Percentiles rank a stretch among this genome's conserved stretches.
Conservation (phyloP, 2,329 filamentous ascomycete genomes). For the Fusarium metavorans region DNA sequence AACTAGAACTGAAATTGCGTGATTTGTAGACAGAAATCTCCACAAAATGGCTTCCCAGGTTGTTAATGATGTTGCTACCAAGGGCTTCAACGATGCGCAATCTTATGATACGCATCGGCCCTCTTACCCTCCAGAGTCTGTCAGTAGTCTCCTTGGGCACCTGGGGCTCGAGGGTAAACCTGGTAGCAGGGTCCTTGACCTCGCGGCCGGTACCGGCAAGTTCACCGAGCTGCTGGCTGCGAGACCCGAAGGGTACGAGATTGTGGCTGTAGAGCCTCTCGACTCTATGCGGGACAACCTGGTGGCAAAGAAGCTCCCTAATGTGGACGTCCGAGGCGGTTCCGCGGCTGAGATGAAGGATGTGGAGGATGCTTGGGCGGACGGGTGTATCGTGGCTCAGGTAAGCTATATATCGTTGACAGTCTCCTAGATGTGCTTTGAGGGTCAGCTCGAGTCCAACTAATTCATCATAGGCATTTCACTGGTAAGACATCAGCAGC, state of each 20-base stretch:
- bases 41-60: slow-evolving; percentile 36
- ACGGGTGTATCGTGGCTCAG: slow-evolving; percentile 76
- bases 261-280: slow-evolving; percentile 75
- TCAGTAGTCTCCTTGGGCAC: slow-evolving; percentile 67
- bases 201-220: slow-evolving; percentile 78
- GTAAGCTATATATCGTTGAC: slow-evolving; percentile 55
- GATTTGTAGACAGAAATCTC: slow-evolving; percentile 1
- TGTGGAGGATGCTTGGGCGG: slow-evolving; percentile 66
- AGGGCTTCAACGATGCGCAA: slow-evolving; percentile 74
- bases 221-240: slow-evolving; percentile 73
- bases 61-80: slow-evolving; percentile 64
- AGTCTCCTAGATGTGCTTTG: slow-evolving; percentile 4
- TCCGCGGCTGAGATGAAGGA: slow-evolving; percentile 68
- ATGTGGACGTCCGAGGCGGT: slow-evolving; percentile 68
- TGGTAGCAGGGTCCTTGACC: slow-evolving; percentile 68
- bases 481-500: slow-evolving; percentile 60
- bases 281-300: slow-evolving; percentile 73
- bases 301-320: slow-evolving; percentile 65
- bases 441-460: neutral
- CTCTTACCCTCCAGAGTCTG: slow-evolving; percentile 70
- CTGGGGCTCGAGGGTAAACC: slow-evolving; percentile 62
- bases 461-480: slow-evolving; percentile 57
- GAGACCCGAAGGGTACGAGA: slow-evolving; percentile 68
- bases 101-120: slow-evolving; percentile 77
- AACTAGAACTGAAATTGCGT: neutral